Conservation (phyloP, 805 yeast species). For the Zygosaccharomyces rouxii region DNA sequence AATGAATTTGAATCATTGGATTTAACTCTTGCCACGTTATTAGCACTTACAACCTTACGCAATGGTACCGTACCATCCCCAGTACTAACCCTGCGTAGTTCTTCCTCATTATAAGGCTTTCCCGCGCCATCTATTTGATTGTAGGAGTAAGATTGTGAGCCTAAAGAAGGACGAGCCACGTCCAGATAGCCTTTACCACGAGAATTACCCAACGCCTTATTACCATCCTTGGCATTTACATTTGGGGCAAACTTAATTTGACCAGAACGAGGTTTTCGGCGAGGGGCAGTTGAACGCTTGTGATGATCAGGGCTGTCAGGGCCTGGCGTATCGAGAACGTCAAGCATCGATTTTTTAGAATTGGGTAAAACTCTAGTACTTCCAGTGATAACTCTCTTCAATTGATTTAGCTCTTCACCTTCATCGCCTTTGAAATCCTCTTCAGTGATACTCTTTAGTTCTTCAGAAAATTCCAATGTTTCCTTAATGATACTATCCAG, state of each 20-base stretch:
- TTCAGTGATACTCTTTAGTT: constrained; percentile 23
- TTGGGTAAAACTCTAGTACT: constrained; percentile 12
- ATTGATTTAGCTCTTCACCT: background rate
- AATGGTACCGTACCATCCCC: constrained; percentile 8
- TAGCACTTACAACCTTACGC: constrained; percentile 26
- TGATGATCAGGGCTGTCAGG: constrained; percentile 6
- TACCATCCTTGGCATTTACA: constrained; percentile 25
- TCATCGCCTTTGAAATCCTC: constrained; percentile 12
- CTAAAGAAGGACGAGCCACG: background rate
- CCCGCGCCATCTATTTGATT: background rate
- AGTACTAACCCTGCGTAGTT: constrained; percentile 9
- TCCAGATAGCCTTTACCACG: constrained; percentile 7
- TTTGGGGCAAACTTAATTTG: constrained; percentile 27
- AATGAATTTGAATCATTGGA: constrained; percentile 16
- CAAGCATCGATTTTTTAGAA: constrained; percentile 24
- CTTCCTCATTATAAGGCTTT: constrained; percentile 1
- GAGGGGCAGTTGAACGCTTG: constrained; percentile 3
- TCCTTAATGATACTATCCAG: constrained; percentile 23
- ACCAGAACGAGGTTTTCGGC: constrained; percentile 12
- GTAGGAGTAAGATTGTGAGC: background rate
- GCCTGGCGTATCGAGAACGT: constrained; percentile 16
- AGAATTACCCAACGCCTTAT: constrained; percentile 18
- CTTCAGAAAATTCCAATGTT: constrained; percentile 22
- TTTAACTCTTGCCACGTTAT: constrained; percentile 14
- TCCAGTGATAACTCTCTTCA: constrained; percentile 30